Percentiles rank a stretch among this genome's conserved stretches.
These are phyloP conservation scores for Strobilomyces echinocephalus DNA, from an alignment of 768 basidiomycete genomes.

Conservation along the genomic window DNA sequence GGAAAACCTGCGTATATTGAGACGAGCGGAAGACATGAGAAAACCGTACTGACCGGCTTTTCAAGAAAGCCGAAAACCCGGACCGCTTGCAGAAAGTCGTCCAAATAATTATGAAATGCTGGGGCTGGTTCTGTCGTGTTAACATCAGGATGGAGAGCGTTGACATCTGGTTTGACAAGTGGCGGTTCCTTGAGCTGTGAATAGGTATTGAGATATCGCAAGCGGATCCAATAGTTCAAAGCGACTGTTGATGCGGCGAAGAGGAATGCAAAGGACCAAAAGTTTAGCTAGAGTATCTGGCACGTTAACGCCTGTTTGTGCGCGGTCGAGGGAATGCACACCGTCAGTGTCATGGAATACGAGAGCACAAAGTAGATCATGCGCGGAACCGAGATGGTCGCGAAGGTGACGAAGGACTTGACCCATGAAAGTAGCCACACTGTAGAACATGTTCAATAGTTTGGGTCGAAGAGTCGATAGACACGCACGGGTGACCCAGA, in stretches of 20 bases:
- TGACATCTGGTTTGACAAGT: slow-evolving; percentile 74
- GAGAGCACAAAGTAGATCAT: slow-evolving; percentile 74
- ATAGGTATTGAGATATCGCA: slow-evolving; percentile 72
- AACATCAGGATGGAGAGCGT: slow-evolving; percentile 88
- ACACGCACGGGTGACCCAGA: slow-evolving; percentile 77
- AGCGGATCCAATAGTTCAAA: slow-evolving; percentile 81
- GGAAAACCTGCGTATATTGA: slow-evolving; percentile 65
- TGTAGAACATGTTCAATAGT: slow-evolving; percentile 26
- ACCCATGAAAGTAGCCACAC: slow-evolving; percentile 83
- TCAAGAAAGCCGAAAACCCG: slow-evolving; percentile 96
- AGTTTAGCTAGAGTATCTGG: slow-evolving; percentile 59
- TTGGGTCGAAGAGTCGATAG: background rate
- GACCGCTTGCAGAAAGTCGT: slow-evolving; percentile 95
- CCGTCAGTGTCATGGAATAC: slow-evolving; percentile 87
- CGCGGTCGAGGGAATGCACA: slow-evolving; percentile 31
- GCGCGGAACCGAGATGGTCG: slow-evolving; percentile 78
- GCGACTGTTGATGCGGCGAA: slow-evolving; percentile 63
- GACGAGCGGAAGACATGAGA: background rate
- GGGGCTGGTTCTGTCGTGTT: slow-evolving; percentile 69
- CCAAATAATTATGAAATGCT: slow-evolving; percentile 91
- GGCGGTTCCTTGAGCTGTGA: slow-evolving; percentile 77
- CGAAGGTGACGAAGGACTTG: slow-evolving; percentile 68
- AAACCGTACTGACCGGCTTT: slow-evolving; percentile 67
- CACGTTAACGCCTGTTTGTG: background rate
- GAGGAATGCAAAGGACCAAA: slow-evolving; percentile 83